Base-by-base conservation (phyloP, 306 rosid genomes). In the Cucumis cinereus region DNA sequence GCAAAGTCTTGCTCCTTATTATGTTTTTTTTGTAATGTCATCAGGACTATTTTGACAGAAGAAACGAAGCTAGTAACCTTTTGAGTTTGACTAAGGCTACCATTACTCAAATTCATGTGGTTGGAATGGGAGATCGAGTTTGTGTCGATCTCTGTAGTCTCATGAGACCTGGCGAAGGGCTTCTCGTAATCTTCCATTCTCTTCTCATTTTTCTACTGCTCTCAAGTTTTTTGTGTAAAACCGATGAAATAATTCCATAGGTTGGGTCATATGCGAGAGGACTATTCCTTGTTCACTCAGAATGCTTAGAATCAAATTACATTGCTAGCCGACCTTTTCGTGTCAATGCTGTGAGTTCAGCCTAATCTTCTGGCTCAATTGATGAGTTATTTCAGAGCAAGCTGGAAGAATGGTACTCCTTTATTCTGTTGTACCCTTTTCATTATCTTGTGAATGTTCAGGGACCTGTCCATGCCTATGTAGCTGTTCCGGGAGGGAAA, bases 81-180 rank as follows among this genome's bases (percentile, higher is more conserved):
- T 73, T 91, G 85, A 87, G 81, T 85, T 84, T 93, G 96, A 80
- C 87, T 69, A 90, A 90, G 84, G 96, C 90, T 70, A 84, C 87
- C 7, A 87, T 93, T 76, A 87, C 91, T 77, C 68, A 67, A 41
- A 87, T 91, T 74, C 87, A 91, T 60, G 90, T 79, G 23, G 84
- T 80, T 78, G 96, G 98, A 77, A 91, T 93, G 96, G 97, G 98
- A 30, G 98, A 93, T 86, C 96, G 96, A 8, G 94, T 91, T 79
- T 93, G 97, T 78, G 97, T 93, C 1, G 98, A 93, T 81, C 97
- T 93, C 40, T 93, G 97, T 74, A 87, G 93, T 83, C 92, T 93
- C 73, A 86, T 91, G 96, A 90, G 81, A 76, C 96, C 94, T 0
- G 94, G 98, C 57, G 98, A 93, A 91, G 97, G 96, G 82, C 96